Percentiles rank a stretch among this genome's conserved stretches.
phyloP scores from a whole-genome alignment of 768 basidiomycete genomes.

The Trametes cubensis region DNA sequence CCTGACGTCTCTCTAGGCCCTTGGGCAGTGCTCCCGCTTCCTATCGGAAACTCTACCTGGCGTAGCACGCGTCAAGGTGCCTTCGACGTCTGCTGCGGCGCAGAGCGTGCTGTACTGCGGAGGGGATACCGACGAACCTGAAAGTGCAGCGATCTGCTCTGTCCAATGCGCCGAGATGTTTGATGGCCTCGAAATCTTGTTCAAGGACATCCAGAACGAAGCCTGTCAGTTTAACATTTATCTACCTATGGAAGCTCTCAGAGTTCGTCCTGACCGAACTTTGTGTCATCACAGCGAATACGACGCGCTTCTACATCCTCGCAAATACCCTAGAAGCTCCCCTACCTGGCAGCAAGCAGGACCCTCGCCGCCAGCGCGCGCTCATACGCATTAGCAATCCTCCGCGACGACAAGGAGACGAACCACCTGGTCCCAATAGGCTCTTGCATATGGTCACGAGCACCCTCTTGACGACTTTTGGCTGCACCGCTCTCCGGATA shows the following conservation, averaged over 20 bases:
- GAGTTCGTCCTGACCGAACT: neutral
- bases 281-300: slow-evolving; percentile 51
- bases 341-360: slow-evolving; percentile 29
- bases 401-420: slow-evolving; percentile 14
- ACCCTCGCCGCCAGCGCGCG: slow-evolving; percentile 34
- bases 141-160: slow-evolving; percentile 77
- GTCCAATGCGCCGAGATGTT: slow-evolving; percentile 62
- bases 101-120: slow-evolving; percentile 43
- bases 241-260: too few species aligned
- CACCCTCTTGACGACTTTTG: slow-evolving; percentile 41
- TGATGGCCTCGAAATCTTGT: slow-evolving; percentile 61
- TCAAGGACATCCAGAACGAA: slow-evolving; percentile 65
- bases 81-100: slow-evolving; percentile 78
- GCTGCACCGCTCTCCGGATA: slow-evolving; percentile 52
- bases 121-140: slow-evolving; percentile 44
- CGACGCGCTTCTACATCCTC: slow-evolving; percentile 70
- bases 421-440: slow-evolving; percentile 8
- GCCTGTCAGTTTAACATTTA: slow-evolving; percentile 40
- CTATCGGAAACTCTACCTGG: slow-evolving; percentile 54
- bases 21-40: slow-evolving; percentile 78
- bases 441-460: slow-evolving; percentile 25
- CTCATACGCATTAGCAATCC: slow-evolving; percentile 41
- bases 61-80: slow-evolving; percentile 54
- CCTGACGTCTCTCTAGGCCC: slow-evolving; percentile 48
- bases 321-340: slow-evolving; percentile 39